Evolutionary conservation across 2,329 filamentous ascomycete genomes (phyloP).

Genomic region (Arachnomyces sp.): DNA sequence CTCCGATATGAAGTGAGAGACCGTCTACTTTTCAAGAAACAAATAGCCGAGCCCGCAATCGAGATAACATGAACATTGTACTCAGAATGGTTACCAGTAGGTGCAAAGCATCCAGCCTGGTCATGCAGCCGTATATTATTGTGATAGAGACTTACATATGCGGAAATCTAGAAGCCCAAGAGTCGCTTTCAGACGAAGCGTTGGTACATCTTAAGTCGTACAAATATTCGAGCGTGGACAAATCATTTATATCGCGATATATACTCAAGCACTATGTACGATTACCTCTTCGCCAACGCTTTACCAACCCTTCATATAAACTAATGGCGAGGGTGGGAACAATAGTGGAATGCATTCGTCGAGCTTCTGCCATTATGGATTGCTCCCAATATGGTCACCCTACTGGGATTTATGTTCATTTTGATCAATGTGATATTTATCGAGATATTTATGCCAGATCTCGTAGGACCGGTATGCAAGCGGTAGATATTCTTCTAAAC

Average conservation of each 20-base stretch:
- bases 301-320: constrained; percentile 5
- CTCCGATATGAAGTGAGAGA: too few relatives aligned
- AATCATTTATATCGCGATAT: constrained; percentile 87
- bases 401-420: constrained; percentile 92
- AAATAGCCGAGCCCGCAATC: too few relatives aligned
- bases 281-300: constrained; percentile 7
- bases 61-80: too few relatives aligned
- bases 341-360: constrained; percentile 92
- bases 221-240: constrained; percentile 96
- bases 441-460: constrained; percentile 76
- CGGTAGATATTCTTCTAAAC: too few relatives aligned
- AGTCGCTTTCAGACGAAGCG: constrained; percentile 76
- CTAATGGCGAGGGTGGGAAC: constrained; percentile 4
- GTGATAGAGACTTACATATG: background rate
- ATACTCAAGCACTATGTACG: constrained; percentile 91
- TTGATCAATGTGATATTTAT: constrained; percentile 71
- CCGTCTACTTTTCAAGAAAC: too few relatives aligned
- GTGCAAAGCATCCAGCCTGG: too few relatives aligned
- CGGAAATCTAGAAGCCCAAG: constrained; percentile 31
- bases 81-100: too few relatives aligned
- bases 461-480: constrained; percentile 71
- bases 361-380: constrained; percentile 90
- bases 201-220: constrained; percentile 87
- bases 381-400: constrained; percentile 94
- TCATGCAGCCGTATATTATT: too few relatives aligned